Evolutionary conservation across 352 stramenopile genomes (phyloP).

Genomic region (Phytophthora cryptogea): DNA sequence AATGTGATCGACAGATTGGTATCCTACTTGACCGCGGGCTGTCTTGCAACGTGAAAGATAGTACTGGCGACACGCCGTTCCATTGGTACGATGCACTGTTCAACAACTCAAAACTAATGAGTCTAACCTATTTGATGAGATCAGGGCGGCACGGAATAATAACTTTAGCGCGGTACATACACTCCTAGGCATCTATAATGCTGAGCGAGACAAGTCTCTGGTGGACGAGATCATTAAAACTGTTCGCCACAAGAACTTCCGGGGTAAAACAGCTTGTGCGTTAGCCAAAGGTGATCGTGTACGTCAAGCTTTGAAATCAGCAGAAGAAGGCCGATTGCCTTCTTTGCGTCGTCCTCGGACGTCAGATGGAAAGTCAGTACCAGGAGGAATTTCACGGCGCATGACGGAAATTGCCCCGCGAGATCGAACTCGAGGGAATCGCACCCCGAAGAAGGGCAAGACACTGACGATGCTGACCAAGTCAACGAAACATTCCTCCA

Average conservation of each 20-base stretch:
- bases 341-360: conserved; percentile 29
- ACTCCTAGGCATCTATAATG: conserved; percentile 48
- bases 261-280: conserved; percentile 44
- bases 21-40: conserved; percentile 53
- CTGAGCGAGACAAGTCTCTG: conserved; percentile 29
- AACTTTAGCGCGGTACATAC: conserved; percentile 63
- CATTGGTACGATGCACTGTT: conserved; percentile 53
- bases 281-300: conserved; percentile 54
- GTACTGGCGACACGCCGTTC: conserved; percentile 58
- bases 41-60: conserved; percentile 46
- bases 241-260: conserved; percentile 52
- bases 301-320: conserved; percentile 45
- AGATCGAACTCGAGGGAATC: conserved; percentile 11
- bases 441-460: conserved; percentile 17
- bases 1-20: conserved; percentile 39
- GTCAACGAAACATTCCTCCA: conserved; percentile 16
- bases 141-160: conserved; percentile 61
- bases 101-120: background rate
- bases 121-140: background rate
- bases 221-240: conserved; percentile 37
- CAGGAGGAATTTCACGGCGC: conserved; percentile 12
- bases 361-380: background rate
- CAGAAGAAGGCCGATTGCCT: conserved; percentile 52
- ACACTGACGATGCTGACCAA: conserved; percentile 18
- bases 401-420: conserved; percentile 37